These are phyloP conservation scores for Boletus reticuloceps DNA, from an alignment of 768 basidiomycete genomes.

Conservation along the genomic window DNA sequence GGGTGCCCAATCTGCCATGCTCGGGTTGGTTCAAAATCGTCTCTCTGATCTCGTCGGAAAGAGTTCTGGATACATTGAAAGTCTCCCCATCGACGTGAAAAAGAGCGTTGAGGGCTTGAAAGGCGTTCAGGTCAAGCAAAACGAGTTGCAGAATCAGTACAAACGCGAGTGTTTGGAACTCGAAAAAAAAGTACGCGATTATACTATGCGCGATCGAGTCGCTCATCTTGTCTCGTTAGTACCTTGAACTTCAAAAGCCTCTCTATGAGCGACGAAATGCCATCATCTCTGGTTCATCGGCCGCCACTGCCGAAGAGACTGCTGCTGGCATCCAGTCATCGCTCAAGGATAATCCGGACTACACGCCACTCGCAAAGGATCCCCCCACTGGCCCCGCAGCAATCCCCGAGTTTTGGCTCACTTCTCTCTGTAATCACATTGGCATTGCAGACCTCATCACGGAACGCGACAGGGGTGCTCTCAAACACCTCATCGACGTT, in stretches of 20 bases:
- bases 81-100: constrained; percentile 76
- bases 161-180: constrained; percentile 93
- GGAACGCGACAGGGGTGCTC: constrained; percentile 84
- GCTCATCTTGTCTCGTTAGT: constrained; percentile 39
- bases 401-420: constrained; percentile 98
- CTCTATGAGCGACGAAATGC: constrained; percentile 82
- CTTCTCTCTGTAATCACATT: constrained; percentile 88
- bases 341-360: constrained; percentile 72
- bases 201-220: constrained; percentile 13
- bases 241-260: constrained; percentile 74
- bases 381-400: constrained; percentile 37
- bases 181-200: constrained; percentile 80
- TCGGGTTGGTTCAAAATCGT: constrained; percentile 85
- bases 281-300: constrained; percentile 75
- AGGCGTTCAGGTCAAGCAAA: constrained; percentile 90
- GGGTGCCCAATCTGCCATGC: constrained; percentile 60
- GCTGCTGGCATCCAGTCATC: constrained; percentile 73
- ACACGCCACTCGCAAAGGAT: constrained; percentile 59
- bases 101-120: constrained; percentile 88
- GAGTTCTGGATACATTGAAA: constrained; percentile 94
- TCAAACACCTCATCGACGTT: constrained; percentile 81
- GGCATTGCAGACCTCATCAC: constrained; percentile 87
- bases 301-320: constrained; percentile 80
- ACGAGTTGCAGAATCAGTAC: constrained; percentile 85
- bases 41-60: constrained; percentile 84